phyloP scores from a whole-genome alignment of 768 basidiomycete species.

The Leccinum imitatum region DNA sequence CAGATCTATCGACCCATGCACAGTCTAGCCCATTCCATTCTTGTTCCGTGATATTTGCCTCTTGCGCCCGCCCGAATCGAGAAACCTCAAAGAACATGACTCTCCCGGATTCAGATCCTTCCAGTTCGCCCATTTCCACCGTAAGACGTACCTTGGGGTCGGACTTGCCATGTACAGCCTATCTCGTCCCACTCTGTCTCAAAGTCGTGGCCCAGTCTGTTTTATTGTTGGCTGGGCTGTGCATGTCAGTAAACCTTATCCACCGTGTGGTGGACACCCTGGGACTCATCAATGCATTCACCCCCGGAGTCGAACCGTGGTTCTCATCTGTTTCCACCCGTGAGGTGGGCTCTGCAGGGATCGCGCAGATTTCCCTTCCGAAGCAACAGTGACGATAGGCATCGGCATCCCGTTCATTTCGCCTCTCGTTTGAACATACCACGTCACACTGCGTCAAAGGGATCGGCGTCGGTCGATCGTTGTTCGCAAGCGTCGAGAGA shows the following conservation, averaged over 20 bases:
- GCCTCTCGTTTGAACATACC: slow-evolving; percentile 4
- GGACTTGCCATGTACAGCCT: slow-evolving; percentile 17
- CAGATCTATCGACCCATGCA: slow-evolving; percentile 25
- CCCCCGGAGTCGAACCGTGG: not conserved
- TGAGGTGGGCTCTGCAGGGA: not conserved
- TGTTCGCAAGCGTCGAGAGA: slow-evolving; percentile 5
- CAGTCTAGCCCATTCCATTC: slow-evolving; percentile 7
- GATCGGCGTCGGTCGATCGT: slow-evolving; percentile 18
- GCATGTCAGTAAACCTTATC: slow-evolving; percentile 25
- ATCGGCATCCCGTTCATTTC: slow-evolving; percentile 10
- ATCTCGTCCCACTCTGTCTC: slow-evolving; percentile 3
- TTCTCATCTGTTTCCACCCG: not conserved
- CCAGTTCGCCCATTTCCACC: slow-evolving; percentile 4
- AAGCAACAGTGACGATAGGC: not conserved
- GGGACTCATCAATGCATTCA: not conserved
- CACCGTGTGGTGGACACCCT: not conserved
- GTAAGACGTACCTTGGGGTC: slow-evolving; percentile 5
- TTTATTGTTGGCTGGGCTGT: slow-evolving; percentile 22
- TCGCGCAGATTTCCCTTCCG: not conserved
- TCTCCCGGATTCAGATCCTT: slow-evolving; percentile 21
- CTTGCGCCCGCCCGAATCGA: slow-evolving; percentile 30
- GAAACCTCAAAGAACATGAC: slow-evolving; percentile 30
- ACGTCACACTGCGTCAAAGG: slow-evolving; percentile 4
- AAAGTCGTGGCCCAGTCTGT: slow-evolving; percentile 9
- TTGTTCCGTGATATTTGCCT: slow-evolving; percentile 18